A percentile compares a stretch with the other conserved stretches of the same genome.
Evolutionary conservation across 2,329 filamentous ascomycete species (phyloP).

Genomic region (Septoria linicola): DNA sequence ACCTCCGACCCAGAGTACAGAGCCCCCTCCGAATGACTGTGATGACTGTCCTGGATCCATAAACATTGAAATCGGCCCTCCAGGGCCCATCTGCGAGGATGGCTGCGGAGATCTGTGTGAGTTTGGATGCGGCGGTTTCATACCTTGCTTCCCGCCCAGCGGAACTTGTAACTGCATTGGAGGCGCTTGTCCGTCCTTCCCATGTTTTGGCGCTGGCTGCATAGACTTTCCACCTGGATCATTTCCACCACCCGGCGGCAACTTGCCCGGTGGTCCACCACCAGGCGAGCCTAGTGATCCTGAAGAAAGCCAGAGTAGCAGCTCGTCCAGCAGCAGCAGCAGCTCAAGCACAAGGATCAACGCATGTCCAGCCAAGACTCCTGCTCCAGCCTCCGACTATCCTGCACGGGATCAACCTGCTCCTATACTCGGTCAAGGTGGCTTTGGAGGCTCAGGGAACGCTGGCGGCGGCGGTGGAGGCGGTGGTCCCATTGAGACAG

Average conservation of each 20-base stretch:
- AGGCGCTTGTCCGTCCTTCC: conserved; percentile 11
- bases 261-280: no score
- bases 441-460: no score
- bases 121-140: background rate
- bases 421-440: no score
- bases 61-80: conserved; percentile 12
- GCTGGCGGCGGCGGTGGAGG: no score
- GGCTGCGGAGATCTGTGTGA: conserved; percentile 9
- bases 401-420: no score
- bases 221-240: conserved; percentile 2
- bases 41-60: conserved; percentile 5
- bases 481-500: no score
- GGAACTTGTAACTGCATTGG: conserved; percentile 11
- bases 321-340: no score
- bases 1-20: background rate
- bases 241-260: background rate
- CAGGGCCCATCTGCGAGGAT: conserved; percentile 8
- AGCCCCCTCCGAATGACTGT: conserved; percentile 11
- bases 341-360: no score
- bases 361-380: no score
- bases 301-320: no score
- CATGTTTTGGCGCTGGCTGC: conserved; percentile 13
- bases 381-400: no score
- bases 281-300: no score
- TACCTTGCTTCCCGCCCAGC: conserved; percentile 8